Base-by-base conservation (phyloP, 495 filamentous ascomycete genomes). In the Trichoderma parareesei region DNA sequence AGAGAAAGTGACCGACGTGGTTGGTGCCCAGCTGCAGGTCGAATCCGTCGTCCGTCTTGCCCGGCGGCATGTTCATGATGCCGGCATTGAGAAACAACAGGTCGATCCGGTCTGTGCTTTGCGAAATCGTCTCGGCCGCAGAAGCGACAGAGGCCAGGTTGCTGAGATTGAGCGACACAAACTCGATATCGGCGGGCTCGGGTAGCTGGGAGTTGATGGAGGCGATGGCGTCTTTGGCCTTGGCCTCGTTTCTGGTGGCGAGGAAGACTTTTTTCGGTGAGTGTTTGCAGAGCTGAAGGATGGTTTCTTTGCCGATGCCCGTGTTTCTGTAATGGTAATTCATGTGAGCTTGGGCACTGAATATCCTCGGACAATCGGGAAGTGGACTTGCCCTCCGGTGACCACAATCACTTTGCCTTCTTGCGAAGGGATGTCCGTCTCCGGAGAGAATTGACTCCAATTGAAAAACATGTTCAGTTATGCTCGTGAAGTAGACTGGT, bases 1-100 rank as follows among this genome's bases (percentile, higher is more conserved):
- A 76, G 8, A 90, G 78, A 46, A 84, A 85, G 68, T 90, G 88
- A 5, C 83, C 85, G 64, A 91, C 71, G 70, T 92, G 83, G 69
- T 92, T 92, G 5, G 84, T 86, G n/a, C 84, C 87, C 65, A 91
- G 85, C 64, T 89, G 85, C 40, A 85, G 78, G 69, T 92, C 88
- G 70, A 85, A 87, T n/a, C 88, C 87, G 27, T 90, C 85, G 13
- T 78, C 70, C 7, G 87, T 90, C 6, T 75, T 69, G 0, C 72
- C 72, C 0, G 74, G 73, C 3, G 84, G 78, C 10, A 78, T 65
- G 6, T 76, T 81, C 85, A 90, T 88, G 64, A 90, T 81, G 33
- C 89, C 88, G 5, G 89, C 88, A 69, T 91, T 91, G 73, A 65
- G 67, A 66, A 79, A 70, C 14, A 76, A 65, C 37, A 79, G 69